Evolutionary conservation across 768 basidiomycete genomes (phyloP).

Genomic region (Rhodotorula diobovata): DNA sequence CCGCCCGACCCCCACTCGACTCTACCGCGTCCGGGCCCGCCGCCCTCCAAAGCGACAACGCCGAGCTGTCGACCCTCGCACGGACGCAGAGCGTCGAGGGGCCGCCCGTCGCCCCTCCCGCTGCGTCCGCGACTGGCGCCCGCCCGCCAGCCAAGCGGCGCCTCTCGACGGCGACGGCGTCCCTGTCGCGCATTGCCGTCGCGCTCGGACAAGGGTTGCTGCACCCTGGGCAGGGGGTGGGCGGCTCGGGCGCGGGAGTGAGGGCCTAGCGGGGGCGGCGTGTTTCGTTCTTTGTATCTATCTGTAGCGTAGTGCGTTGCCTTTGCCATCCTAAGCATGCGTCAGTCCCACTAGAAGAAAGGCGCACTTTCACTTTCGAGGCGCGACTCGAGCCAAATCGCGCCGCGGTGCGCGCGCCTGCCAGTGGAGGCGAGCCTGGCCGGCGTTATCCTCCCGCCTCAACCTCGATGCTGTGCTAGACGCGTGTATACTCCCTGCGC

Average conservation of each 20-base stretch:
- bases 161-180: not conserved
- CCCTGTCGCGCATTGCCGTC: not conserved
- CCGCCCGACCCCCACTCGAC: not conserved
- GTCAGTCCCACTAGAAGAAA: no score
- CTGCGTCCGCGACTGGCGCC: no score
- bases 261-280: not conserved
- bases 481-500: no score
- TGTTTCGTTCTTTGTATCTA: no score
- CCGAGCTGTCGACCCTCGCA: not conserved
- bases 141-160: not conserved
- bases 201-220: not conserved
- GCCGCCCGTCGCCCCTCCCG: not conserved
- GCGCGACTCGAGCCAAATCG: no score
- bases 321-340: no score
- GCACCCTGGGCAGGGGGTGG: not conserved
- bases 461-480: not conserved
- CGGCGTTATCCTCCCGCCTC: no score
- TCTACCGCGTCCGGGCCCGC: not conserved
- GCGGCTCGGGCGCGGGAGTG: not conserved
- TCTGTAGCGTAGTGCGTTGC: no score
- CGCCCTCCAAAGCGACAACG: not conserved
- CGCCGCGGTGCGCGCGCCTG: no score
- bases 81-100: not conserved
- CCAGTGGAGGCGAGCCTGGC: no score
- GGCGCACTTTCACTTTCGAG: no score